Evolutionary conservation across 176 grass and related monocot species (phyloP), one percentile per base, ranked within the genome.

Genomic region (Lolium perenne): DNA sequence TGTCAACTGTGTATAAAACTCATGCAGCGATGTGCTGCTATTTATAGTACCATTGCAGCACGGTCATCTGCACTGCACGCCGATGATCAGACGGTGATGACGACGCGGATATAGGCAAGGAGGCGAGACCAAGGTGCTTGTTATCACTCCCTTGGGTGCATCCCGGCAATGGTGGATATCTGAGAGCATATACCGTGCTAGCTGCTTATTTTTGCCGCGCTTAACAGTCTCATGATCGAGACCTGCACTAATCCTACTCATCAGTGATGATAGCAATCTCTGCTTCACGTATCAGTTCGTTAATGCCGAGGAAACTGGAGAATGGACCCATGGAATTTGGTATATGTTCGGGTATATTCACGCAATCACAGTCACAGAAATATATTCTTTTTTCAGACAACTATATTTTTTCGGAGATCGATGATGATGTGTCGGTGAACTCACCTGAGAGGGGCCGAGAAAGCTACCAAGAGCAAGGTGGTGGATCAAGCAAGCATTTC

Each of bases 121-220:
- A 55, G 49, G 17, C 2, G 15, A 65, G 49, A 35, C 32, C 32
- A 35, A 35, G 32, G 16, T 29, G 16, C 17, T 48, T 86, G 80
- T 38, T 79, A 8, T 32, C 73, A 16, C 83, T 66, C 50, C 48
- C 74, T 83, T 90, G 84, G 84, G 74, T 32, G 17, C 82, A 74
- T 66, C 76, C 25, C 14, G 3, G 70, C 43, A 11, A 49, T 10
- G 77, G 66, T 65, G 89, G 38, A 86, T 90, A 90, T 87, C 23
- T 83, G 74, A 40, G 82, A 18, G 89, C 22, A 90, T 90, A 90
- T 90, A 5, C 84, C 26, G 46, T 71, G 62, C 21, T 26, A 51
- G 46, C 29, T 29, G 51, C 9, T 88, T 63, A 72, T 69, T 12
- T 71, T 79, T 45, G 17, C 46, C 79, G 61, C 78, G 62, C 1